Conservation (phyloP, 257 asterid species). For the Buddleja alternifolia region DNA sequence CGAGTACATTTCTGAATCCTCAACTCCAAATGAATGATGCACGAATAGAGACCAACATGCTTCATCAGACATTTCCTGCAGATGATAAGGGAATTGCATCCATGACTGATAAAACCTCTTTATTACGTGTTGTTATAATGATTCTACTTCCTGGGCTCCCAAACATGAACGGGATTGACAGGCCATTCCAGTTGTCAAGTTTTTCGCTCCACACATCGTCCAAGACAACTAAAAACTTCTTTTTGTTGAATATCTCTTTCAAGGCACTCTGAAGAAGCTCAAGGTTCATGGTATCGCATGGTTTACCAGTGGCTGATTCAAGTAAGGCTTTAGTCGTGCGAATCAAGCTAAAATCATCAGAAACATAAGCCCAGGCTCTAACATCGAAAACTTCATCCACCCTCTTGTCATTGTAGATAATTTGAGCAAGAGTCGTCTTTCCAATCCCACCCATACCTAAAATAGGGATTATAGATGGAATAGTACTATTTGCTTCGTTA, state of each 20-base stretch:
- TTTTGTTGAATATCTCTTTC: constrained; percentile 38
- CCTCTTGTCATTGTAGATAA: constrained; percentile 49
- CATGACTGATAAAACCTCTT: constrained; percentile 42
- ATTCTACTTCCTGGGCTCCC: constrained; percentile 48
- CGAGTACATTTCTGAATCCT: constrained; percentile 25
- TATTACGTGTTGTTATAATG: constrained; percentile 47
- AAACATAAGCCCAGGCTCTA: constrained; percentile 54
- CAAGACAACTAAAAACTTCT: constrained; percentile 46
- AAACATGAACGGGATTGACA: constrained; percentile 40
- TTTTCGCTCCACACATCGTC: constrained; percentile 59
- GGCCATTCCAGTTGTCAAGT: constrained; percentile 40
- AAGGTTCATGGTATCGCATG: constrained; percentile 42
- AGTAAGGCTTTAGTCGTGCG: constrained; percentile 43
- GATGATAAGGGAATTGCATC: constrained; percentile 35
- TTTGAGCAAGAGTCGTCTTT: constrained; percentile 52
- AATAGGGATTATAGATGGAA: constrained; percentile 40
- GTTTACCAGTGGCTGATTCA: constrained; percentile 47
- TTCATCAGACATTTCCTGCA: constrained; percentile 48
- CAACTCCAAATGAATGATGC: constrained; percentile 39
- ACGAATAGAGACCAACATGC: constrained; percentile 48
- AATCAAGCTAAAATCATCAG: constrained; percentile 49
- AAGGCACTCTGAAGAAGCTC: constrained; percentile 46
- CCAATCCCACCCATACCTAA: constrained; percentile 61
- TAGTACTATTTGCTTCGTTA: constrained; percentile 13
- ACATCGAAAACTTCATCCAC: constrained; percentile 42